A percentile compares a stretch with the other conserved stretches of the same genome.
Conservation (phyloP, 768 basidiomycete species). For the Holtermannia corniformis region DNA sequence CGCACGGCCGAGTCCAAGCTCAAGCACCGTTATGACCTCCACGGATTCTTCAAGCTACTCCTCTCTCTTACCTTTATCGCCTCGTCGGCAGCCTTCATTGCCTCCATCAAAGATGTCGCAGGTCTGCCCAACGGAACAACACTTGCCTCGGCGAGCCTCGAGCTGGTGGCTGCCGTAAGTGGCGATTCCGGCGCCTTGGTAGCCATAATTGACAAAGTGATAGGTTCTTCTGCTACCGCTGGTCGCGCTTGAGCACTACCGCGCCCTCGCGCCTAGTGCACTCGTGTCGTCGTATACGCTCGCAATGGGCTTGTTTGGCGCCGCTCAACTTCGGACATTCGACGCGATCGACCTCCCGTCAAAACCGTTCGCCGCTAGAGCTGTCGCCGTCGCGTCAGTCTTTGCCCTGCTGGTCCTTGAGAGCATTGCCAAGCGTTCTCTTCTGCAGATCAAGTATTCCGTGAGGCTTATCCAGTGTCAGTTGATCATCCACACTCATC, state of each 20-base stretch:
- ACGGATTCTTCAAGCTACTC: neutral
- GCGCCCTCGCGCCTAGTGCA: neutral
- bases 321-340: slow-evolving; percentile 3
- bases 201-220: no score
- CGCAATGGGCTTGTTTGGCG: neutral
- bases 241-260: neutral
- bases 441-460: neutral
- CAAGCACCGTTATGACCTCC: neutral
- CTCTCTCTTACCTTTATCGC: neutral
- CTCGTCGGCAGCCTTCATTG: neutral
- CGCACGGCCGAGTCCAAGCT: neutral
- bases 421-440: neutral
- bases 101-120: neutral
- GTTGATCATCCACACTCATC: neutral
- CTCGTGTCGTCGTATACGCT: neutral
- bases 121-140: neutral
- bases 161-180: neutral
- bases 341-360: neutral
- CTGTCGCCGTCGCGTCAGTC: neutral
- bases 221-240: neutral
- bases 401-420: slow-evolving; percentile 1
- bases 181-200: no score
- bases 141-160: neutral
- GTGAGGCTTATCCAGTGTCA: neutral
- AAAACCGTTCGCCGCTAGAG: neutral